Conservation (phyloP, 2,329 filamentous ascomycete species). For the Botrytis galanthina region DNA sequence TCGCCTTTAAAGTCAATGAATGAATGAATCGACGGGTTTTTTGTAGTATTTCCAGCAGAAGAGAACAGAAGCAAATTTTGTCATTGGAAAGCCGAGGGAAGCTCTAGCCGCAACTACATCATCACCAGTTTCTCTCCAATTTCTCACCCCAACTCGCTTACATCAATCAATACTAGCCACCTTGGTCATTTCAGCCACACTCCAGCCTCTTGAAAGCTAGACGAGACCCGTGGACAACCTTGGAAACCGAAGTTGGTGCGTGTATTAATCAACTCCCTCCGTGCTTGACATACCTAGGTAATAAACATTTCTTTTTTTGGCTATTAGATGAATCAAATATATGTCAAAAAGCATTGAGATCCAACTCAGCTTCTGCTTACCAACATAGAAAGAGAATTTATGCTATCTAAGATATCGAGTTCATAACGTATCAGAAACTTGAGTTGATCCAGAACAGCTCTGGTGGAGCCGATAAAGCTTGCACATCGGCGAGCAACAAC, state of each 20-base stretch:
- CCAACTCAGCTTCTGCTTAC: not conserved
- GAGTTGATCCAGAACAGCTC: not conserved
- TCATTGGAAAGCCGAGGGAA: conserved; percentile 1
- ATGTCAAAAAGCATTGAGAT: not conserved
- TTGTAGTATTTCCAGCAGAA: not conserved
- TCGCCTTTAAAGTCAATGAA: not conserved
- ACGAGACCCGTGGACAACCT: too few relatives aligned
- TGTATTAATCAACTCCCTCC: not conserved
- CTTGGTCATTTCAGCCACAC: not conserved
- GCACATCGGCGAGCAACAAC: not conserved
- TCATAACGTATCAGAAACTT: not conserved
- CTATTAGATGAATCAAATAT: too few relatives aligned
- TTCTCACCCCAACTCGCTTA: not conserved
- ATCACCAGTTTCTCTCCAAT: conserved; percentile 1
- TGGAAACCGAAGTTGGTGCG: not conserved
- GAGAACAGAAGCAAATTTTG: conserved; percentile 11
- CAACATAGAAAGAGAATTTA: not conserved
- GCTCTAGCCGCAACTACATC: conserved; percentile 9
- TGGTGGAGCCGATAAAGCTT: not conserved
- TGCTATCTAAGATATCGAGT: not conserved
- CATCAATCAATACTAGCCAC: not conserved
- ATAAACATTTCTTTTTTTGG: too few relatives aligned
- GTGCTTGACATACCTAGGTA: not conserved
- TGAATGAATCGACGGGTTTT: not conserved
- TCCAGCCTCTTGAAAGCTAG: not conserved